Percentiles rank a stretch among this genome's conserved stretches.
phyloP scores from a whole-genome alignment of 345 rosid species.

The Brassica napus region Da-Ae NC_063439.1:2062001-2062500 shows the following conservation, averaged over 20 bases:
- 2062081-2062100: constrained; percentile 92
- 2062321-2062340: constrained; percentile 8
- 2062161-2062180: not conserved
- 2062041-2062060: constrained; percentile 44
- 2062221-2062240: constrained; percentile 38
- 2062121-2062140: constrained; percentile 43
- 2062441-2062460: not conserved
- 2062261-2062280: constrained; percentile 39
- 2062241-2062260: constrained; percentile 34
- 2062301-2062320: constrained; percentile 41
- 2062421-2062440: not conserved
- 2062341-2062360: not conserved
- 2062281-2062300: constrained; percentile 38
- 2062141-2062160: not conserved
- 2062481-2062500: not conserved
- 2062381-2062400: not conserved
- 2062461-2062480: not conserved
- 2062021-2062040: constrained; percentile 33
- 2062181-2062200: not conserved
- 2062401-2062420: not conserved
- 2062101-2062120: constrained; percentile 63
- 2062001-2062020: too few species aligned
- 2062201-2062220: constrained; percentile 20
- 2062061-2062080: constrained; percentile 83
- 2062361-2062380: not conserved